These are phyloP conservation scores for Triticum urartu DNA, from an alignment of 176 grass and related monocot genomes.

Conservation along the genomic window DNA sequence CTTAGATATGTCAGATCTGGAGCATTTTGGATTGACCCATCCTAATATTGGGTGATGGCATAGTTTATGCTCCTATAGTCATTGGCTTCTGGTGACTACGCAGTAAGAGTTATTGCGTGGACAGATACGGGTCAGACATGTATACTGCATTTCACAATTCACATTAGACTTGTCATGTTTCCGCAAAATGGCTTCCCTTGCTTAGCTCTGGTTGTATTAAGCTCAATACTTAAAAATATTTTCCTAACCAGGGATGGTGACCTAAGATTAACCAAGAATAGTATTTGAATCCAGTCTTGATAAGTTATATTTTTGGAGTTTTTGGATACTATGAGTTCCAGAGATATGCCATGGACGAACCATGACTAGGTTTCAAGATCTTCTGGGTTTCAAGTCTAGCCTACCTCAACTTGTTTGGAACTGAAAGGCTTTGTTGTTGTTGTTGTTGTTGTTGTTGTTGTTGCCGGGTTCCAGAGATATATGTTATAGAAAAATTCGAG, in stretches of 20 bases:
- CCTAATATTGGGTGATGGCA: constrained; percentile 54
- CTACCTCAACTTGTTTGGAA: too few species aligned
- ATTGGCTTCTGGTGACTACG: constrained; percentile 58
- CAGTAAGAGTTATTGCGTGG: constrained; percentile 62
- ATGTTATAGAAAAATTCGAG: not conserved
- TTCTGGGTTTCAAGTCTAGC: too few species aligned
- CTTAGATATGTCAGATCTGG: constrained; percentile 13
- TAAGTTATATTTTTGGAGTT: not conserved
- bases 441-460: too few species aligned
- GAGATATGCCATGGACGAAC: not conserved
- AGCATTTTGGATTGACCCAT: constrained; percentile 47
- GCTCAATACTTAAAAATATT: not conserved
- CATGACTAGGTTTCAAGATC: too few species aligned
- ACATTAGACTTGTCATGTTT: not conserved
- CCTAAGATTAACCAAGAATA: not conserved
- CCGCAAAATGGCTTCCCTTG: not conserved
- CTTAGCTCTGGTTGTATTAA: not conserved
- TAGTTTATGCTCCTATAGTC: constrained; percentile 53
- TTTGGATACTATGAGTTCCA: not conserved
- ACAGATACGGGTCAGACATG: constrained; percentile 61
- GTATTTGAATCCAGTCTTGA: not conserved
- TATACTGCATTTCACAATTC: constrained; percentile 14
- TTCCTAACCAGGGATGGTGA: constrained; percentile 1
- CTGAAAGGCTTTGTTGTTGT: too few species aligned
- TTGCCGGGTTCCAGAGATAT: not conserved